These are phyloP conservation scores for Aspergillus funiculosus DNA, from an alignment of 495 filamentous ascomycete species.

Conservation along the genomic window DNA sequence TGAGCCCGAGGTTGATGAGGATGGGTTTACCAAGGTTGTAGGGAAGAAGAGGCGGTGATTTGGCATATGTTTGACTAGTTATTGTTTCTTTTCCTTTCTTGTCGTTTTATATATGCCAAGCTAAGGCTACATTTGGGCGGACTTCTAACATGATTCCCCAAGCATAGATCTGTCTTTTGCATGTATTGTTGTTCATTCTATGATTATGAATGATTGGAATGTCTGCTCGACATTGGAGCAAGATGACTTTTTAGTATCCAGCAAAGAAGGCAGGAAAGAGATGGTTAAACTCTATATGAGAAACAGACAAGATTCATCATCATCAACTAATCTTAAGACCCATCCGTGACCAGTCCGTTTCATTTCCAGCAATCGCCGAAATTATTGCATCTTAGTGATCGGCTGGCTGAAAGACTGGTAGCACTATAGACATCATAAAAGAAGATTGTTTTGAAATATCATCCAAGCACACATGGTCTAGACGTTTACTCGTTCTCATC, in stretches of 20 bases:
- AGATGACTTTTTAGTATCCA: slow-evolving; percentile 23
- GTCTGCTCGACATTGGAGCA: not conserved
- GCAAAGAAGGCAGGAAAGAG: slow-evolving; percentile 16
- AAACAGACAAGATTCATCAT: slow-evolving; percentile 36
- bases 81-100: not conserved
- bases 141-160: slow-evolving; percentile 4
- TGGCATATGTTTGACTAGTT: not conserved
- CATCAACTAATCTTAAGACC: slow-evolving; percentile 26
- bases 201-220: not conserved
- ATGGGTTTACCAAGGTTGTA: slow-evolving; percentile 88
- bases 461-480: slow-evolving; percentile 13
- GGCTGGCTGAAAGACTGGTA: no score
- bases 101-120: not conserved
- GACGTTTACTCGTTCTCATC: slow-evolving; percentile 19
- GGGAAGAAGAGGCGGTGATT: slow-evolving; percentile 57
- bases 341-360: not conserved
- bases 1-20: slow-evolving; percentile 80
- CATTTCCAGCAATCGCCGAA: slow-evolving; percentile 10
- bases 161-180: slow-evolving; percentile 7
- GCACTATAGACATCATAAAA: not conserved
- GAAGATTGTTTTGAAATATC: not conserved
- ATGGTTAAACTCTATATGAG: slow-evolving; percentile 22
- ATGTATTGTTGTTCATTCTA: slow-evolving; percentile 6
- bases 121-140: not conserved
- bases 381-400: no score